phyloP scores from a whole-genome alignment of 495 filamentous ascomycete species.

The Thermothielavioides terrestris region DNA sequence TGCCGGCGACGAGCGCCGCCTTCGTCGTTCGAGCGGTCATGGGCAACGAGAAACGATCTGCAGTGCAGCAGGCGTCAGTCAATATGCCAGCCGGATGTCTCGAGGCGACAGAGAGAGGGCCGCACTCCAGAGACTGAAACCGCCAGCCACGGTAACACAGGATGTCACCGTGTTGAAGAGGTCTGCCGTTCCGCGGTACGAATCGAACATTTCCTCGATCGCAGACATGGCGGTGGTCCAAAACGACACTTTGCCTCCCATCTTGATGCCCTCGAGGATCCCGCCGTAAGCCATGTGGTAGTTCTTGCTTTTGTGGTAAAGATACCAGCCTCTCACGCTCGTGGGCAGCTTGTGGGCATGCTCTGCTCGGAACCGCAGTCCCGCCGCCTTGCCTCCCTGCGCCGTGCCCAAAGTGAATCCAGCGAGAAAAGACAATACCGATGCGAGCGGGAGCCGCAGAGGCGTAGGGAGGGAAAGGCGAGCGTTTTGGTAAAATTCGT shows the following conservation, averaged over 20 bases:
- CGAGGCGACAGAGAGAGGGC: neutral
- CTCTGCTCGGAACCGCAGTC: slow-evolving; percentile 78
- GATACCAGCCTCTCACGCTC: slow-evolving; percentile 79
- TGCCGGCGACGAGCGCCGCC: slow-evolving; percentile 65
- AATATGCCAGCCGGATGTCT: neutral
- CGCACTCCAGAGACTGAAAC: slow-evolving; percentile 81
- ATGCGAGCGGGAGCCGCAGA: slow-evolving; percentile 55
- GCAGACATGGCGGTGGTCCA: slow-evolving; percentile 62
- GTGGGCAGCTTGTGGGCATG: slow-evolving; percentile 86
- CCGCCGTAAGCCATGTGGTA: slow-evolving; percentile 71
- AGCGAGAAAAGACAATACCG: slow-evolving; percentile 49
- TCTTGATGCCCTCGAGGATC: slow-evolving; percentile 63
- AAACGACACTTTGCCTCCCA: slow-evolving; percentile 59
- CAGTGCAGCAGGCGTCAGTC: slow-evolving; percentile 10
- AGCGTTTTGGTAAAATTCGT: slow-evolving; percentile 24
- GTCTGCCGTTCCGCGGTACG: slow-evolving; percentile 60
- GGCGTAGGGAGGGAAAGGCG: slow-evolving; percentile 53
- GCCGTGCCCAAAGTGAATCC: slow-evolving; percentile 62
- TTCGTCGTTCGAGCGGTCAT: slow-evolving; percentile 80
- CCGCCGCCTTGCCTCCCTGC: slow-evolving; percentile 62
- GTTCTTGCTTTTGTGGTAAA: slow-evolving; percentile 97
- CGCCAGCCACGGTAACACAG: slow-evolving; percentile 70
- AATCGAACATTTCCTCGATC: slow-evolving; percentile 79
- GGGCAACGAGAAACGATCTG: slow-evolving; percentile 72
- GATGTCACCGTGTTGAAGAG: slow-evolving; percentile 69